Base-by-base conservation (phyloP, 176 grass and related monocot species). In the Metroxylon sagu region DNA sequence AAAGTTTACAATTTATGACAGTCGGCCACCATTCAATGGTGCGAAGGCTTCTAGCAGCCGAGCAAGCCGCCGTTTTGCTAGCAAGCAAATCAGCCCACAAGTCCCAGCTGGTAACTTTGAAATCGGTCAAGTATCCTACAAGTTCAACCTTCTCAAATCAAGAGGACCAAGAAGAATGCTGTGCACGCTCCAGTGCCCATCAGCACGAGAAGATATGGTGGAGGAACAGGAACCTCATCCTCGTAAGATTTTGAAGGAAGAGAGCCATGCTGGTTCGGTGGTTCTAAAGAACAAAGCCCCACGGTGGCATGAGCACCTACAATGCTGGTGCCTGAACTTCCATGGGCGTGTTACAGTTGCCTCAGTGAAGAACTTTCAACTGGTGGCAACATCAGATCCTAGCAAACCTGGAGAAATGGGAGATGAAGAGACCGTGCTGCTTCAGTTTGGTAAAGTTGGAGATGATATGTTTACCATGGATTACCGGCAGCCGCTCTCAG, bases 281-380 rank as follows among this genome's bases (percentile, higher is more conserved):
- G 69, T 74, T 64, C 73, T 97, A 51, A 97, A 77, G 67, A 97
- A 97, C 63, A 97, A 97, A 65, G 87, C 87, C 4, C 92, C 92
- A 23, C 64, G 92, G 15, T 97, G 92, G 92, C 92, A 97, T 1
- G 92, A 91, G 26, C 83, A 97, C 52, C 71, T 97, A 25, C 87
- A 97, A 58, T 97, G 92, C 53, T 97, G 92, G 92, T 97, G 92
- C 78, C 56, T 97, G 63, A 97, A 97, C 73, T 97, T 97, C 12
- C 87, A 91, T 17, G 92, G 92, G 12, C 69, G 92, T 21, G 92
- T 97, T 21, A 91, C 92, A 0, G 84, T 97, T 0, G 92, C 92
- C 19, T 97, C 92, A 0, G 87, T 88, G 54, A 97, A 97, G 74
- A 97, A 97, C 65, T 97, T 97, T 69, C 92, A 97, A 64, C 80